These are phyloP conservation scores for Knoxdaviesia capensis DNA, from an alignment of 2,329 filamentous ascomycete genomes.

Conservation along the genomic window DNA sequence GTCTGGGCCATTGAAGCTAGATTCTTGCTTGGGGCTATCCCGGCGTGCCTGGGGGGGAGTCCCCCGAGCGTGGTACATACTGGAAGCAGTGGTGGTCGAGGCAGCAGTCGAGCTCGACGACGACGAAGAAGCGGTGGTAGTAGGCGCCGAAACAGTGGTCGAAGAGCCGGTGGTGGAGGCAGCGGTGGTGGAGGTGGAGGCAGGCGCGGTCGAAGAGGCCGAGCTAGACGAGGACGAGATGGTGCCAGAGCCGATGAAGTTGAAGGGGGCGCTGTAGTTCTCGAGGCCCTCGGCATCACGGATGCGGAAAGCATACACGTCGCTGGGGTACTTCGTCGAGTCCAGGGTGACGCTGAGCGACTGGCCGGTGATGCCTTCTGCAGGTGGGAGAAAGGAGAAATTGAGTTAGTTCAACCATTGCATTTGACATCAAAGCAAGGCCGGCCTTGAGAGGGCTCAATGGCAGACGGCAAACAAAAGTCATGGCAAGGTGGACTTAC, in stretches of 20 bases:
- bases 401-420: neutral
- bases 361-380: constrained; percentile 14
- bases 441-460: too few relatives aligned
- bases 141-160: constrained; percentile 5
- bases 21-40: too few relatives aligned
- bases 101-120: constrained; percentile 1
- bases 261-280: constrained; percentile 25
- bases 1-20: neutral
- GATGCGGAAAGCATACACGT: constrained; percentile 25
- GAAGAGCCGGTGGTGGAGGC: constrained; percentile 6
- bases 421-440: neutral
- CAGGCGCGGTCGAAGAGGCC: neutral
- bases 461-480: neutral
- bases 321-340: constrained; percentile 14
- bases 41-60: too few relatives aligned
- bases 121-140: neutral
- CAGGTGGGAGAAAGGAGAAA: neutral
- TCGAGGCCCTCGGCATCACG: constrained; percentile 12
- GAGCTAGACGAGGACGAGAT: constrained; percentile 3
- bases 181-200: constrained; percentile 2
- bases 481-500: constrained; percentile 19
- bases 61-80: constrained; percentile 1
- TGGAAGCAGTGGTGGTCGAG: constrained; percentile 2
- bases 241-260: constrained; percentile 10
- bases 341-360: constrained; percentile 18